Evolutionary conservation across 495 filamentous ascomycete genomes (phyloP).

Genomic region (Articulospora tetracladia): DNA sequence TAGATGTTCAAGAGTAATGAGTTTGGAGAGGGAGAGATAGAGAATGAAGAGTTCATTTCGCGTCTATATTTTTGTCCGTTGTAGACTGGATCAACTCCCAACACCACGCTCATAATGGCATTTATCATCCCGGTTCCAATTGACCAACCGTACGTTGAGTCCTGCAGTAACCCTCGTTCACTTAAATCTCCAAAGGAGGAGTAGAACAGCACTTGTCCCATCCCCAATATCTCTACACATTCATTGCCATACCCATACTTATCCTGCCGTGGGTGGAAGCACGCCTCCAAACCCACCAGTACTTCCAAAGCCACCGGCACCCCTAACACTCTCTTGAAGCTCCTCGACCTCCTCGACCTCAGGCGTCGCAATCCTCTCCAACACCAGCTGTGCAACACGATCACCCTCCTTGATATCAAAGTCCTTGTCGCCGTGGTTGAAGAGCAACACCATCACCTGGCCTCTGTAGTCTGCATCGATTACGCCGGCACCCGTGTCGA

Average conservation of each 20-base stretch:
- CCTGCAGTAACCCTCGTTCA: not conserved
- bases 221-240: no score
- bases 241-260: no score
- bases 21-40: not conserved
- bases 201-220: not conserved
- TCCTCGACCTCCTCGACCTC: slow-evolving; percentile 83
- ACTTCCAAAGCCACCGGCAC: slow-evolving; percentile 90
- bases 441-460: slow-evolving; percentile 87
- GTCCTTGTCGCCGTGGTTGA: slow-evolving; percentile 83
- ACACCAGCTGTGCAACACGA: slow-evolving; percentile 85
- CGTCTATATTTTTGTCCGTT: not conserved
- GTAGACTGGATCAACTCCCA: not conserved
- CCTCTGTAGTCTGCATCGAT: slow-evolving; percentile 98
- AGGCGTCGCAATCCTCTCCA: slow-evolving; percentile 91
- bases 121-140: not conserved
- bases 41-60: not conserved
- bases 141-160: no score
- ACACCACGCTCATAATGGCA: not conserved
- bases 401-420: slow-evolving; percentile 83
- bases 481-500: slow-evolving; percentile 91
- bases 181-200: not conserved
- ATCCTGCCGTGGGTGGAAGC: not conserved
- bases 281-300: slow-evolving; percentile 51
- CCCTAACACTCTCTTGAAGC: slow-evolving; percentile 85
- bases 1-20: not conserved